Evolutionary conservation across 2,329 filamentous ascomycete genomes (phyloP).

Genomic region (Trichoderma cornu-damae): DNA sequence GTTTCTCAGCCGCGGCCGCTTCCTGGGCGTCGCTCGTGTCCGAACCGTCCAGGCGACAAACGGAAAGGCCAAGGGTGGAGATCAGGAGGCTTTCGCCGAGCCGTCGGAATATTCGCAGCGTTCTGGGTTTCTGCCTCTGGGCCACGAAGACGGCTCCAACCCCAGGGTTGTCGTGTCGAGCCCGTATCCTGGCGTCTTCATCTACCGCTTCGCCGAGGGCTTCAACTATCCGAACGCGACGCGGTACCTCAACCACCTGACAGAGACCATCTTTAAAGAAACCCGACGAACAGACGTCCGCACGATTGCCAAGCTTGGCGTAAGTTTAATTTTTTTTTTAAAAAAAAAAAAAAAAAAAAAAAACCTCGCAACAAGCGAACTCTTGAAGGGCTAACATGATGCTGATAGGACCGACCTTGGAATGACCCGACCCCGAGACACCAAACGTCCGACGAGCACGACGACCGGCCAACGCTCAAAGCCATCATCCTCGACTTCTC

Average conservation of each 20-base stretch:
- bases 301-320: conserved; percentile 37
- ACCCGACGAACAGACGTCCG: conserved; percentile 43
- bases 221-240: conserved; percentile 54
- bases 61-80: conserved; percentile 30
- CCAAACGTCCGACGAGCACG: conserved; percentile 28
- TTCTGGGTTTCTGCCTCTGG: conserved; percentile 43
- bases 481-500: conserved; percentile 54
- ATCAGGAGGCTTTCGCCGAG: conserved; percentile 31
- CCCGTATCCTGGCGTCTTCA: conserved; percentile 50
- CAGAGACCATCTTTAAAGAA: conserved; percentile 40
- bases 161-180: conserved; percentile 41
- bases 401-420: conserved; percentile 48
- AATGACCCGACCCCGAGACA: conserved; percentile 46
- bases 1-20: conserved; percentile 70
- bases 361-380: no score
- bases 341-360: not conserved
- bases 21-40: conserved; percentile 74
- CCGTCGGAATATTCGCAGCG: conserved; percentile 43
- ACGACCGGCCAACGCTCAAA: conserved; percentile 45
- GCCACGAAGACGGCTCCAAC: conserved; percentile 49
- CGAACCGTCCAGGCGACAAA: conserved; percentile 70
- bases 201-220: conserved; percentile 51
- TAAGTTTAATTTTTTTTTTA: not conserved
- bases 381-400: no score
- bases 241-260: conserved; percentile 47